Evolutionary conservation across 441 rosid species (phyloP), one percentile per base, ranked within the genome.

Genomic region (Erodium trifolium): DNA sequence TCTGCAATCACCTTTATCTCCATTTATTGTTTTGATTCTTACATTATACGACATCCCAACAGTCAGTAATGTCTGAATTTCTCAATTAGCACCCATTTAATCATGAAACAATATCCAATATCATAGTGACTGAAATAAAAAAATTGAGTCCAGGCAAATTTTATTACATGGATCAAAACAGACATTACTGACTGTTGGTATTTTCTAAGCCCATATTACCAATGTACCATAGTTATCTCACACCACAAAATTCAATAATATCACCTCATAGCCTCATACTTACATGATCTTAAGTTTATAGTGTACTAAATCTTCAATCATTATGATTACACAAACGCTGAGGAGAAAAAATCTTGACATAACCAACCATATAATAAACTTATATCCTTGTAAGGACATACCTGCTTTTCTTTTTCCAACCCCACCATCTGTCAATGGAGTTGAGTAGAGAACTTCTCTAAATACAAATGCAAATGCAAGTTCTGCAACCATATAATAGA

Each of bases 401-500:
- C 96, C 96, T 75, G 86, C 83, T 86, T 94, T 94, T 79, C 97
- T 80, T 84, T 91, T 94, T 47, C 77, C 76, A 51, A 55, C 73
- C 47, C 67, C 77, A 76, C 78, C 80, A 69, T 82, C 80, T 67
- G 63, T 45, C 19, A 69, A 45, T 17, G 81, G 63, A 76, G 73
- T 53, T 53, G 72, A 71, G 43, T 75, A 71, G 37, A 60, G 73
- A 76, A 88, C 86, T 74, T 94, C 96, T 0, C 97, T 91, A 83
- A 80, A 94, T 59, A 94, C 99, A 84, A 89, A 91, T 27, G 92
- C 86, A 83, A 80, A 88, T 3, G 97, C 83, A 75, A 78, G 71
- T 14, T 91, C 99, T 94, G 90, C 59, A 72, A 78, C 63, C 70
- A 79, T 11, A 37, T 63, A 66, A 23, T 57, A 64, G 62, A 27